A percentile compares a stretch with the other conserved stretches of the same genome.
Conservation (phyloP, 331 rosid species). For the Telfairia occidentalis region DNA sequence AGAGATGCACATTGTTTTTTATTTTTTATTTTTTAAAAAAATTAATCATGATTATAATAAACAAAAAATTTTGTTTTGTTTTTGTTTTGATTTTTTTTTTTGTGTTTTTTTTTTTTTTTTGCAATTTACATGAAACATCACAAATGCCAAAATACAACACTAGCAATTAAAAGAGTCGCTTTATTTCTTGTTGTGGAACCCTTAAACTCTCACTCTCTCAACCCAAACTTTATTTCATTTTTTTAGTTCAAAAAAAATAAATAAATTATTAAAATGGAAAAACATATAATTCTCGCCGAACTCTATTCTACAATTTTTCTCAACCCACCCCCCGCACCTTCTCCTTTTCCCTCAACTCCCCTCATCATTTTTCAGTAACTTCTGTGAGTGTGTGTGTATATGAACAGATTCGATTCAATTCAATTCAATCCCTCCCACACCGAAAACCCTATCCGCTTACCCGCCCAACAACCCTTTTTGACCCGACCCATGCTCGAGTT, state of each 20-base stretch:
- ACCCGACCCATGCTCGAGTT: not conserved
- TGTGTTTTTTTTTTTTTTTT: not conserved
- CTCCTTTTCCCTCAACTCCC: slow-evolving; percentile 24
- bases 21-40: not conserved
- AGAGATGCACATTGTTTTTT: not conserved
- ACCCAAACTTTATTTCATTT: slow-evolving; percentile 28
- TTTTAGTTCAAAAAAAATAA: slow-evolving; percentile 38
- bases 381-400: slow-evolving; percentile 3
- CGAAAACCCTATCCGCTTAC: slow-evolving; percentile 3
- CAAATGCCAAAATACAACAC: slow-evolving; percentile 6
- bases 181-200: slow-evolving; percentile 8
- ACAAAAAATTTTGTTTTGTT: not conserved
- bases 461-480: not conserved
- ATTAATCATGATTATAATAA: not conserved
- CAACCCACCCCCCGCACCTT: slow-evolving; percentile 19
- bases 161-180: slow-evolving; percentile 1
- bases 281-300: slow-evolving; percentile 44
- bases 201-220: slow-evolving; percentile 6
- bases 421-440: not conserved
- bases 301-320: slow-evolving; percentile 24
- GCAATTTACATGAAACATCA: slow-evolving; percentile 9
- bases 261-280: slow-evolving; percentile 25
- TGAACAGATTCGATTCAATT: not conserved
- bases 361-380: slow-evolving; percentile 15
- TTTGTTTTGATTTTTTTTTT: not conserved